Percentiles rank a stretch among this genome's conserved stretches.
phyloP scores from a whole-genome alignment of 2,329 filamentous ascomycete genomes.

The Fusarium buxicola region DNA sequence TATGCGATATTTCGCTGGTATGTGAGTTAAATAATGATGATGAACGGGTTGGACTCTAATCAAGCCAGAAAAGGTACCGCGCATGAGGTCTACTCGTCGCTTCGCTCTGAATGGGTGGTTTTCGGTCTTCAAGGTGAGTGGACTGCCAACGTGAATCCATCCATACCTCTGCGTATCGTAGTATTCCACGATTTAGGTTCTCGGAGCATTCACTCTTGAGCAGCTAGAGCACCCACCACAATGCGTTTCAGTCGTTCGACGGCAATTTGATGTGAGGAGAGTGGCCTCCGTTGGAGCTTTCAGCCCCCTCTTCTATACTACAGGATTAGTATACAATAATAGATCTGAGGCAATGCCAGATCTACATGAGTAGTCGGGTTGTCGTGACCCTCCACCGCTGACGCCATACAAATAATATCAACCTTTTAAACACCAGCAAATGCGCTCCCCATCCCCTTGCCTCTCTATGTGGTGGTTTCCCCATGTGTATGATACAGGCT shows the following conservation, averaged over 20 bases:
- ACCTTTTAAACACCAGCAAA: constrained; percentile 54
- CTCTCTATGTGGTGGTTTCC: constrained; percentile 40
- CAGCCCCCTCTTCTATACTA: constrained; percentile 47
- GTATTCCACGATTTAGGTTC: constrained; percentile 14
- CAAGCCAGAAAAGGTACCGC: constrained; percentile 41
- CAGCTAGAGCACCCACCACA: constrained; percentile 1
- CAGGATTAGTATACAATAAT: constrained; percentile 51
- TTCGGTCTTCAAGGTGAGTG: constrained; percentile 34
- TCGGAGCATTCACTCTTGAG: constrained; percentile 18
- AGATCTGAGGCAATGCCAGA: constrained; percentile 43
- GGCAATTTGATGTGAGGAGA: constrained; percentile 50
- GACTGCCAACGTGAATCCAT: constrained; percentile 10
- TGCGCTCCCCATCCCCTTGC: constrained; percentile 46
- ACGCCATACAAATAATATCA: constrained; percentile 50
- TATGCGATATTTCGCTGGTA: constrained; percentile 36
- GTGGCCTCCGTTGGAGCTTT: constrained; percentile 49
- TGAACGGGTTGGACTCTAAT: constrained; percentile 49
- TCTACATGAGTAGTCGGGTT: constrained; percentile 43
- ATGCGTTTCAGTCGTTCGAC: constrained; percentile 13
- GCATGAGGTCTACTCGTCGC: constrained; percentile 16
- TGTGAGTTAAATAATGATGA: constrained; percentile 50
- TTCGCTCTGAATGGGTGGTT: constrained; percentile 18
- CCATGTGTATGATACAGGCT: constrained; percentile 39
- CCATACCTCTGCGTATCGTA: constrained; percentile 9
- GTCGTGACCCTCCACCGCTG: constrained; percentile 41